Conservation (phyloP, 2,329 filamentous ascomycete species). For the Penicillium polonicum region DNA sequence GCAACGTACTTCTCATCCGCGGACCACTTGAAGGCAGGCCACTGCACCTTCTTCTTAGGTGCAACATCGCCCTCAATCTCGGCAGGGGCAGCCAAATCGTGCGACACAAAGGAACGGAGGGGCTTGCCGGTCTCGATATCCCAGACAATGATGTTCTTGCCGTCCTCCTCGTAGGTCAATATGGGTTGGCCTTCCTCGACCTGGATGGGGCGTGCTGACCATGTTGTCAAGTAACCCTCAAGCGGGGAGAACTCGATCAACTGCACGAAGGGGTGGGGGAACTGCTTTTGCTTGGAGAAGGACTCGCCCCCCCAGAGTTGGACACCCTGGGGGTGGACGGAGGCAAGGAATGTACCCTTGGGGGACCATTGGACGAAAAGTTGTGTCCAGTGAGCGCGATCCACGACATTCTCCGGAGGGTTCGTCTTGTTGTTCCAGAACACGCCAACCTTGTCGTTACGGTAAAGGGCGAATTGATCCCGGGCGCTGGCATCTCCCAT, state of each 20-base stretch:
- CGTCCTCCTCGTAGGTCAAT: slow-evolving; percentile 89
- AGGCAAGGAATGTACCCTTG: slow-evolving; percentile 87
- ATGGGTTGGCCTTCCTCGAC: slow-evolving; percentile 85
- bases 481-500: slow-evolving; percentile 83
- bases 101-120: slow-evolving; percentile 87
- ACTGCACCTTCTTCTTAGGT: slow-evolving; percentile 89
- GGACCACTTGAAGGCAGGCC: slow-evolving; percentile 99
- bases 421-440: slow-evolving; percentile 99
- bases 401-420: slow-evolving; percentile 79
- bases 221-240: slow-evolving; percentile 93
- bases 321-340: slow-evolving; percentile 92
- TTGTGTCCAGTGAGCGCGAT: slow-evolving; percentile 95
- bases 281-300: slow-evolving; percentile 88
- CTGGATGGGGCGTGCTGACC: slow-evolving; percentile 90
- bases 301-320: slow-evolving; percentile 92
- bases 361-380: slow-evolving; percentile 98
- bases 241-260: slow-evolving; percentile 91
- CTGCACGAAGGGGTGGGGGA: slow-evolving; percentile 93
- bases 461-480: slow-evolving; percentile 95
- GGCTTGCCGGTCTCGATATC: slow-evolving; percentile 87
- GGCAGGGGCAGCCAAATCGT: slow-evolving; percentile 64
- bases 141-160: slow-evolving; percentile 99
- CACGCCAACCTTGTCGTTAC: slow-evolving; percentile 85
- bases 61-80: slow-evolving; percentile 60
- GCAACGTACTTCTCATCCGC: slow-evolving; percentile 96